These are phyloP conservation scores for Penicillium fimorum DNA, from an alignment of 495 filamentous ascomycete genomes.

Conservation along the genomic window DNA sequence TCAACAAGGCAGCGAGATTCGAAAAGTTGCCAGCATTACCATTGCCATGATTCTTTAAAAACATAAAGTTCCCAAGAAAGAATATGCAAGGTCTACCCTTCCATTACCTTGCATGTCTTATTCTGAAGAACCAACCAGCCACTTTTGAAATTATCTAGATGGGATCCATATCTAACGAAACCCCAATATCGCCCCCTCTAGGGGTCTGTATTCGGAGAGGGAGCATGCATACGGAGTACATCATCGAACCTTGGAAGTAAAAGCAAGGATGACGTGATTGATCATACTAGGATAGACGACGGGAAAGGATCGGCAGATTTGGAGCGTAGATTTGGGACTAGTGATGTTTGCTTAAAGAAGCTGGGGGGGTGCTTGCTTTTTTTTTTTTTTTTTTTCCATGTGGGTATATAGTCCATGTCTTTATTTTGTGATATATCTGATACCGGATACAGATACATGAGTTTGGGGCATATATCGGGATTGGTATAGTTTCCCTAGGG, in stretches of 20 bases:
- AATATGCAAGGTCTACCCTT: neutral
- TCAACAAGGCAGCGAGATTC: neutral
- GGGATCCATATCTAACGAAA: neutral
- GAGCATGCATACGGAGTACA: slow-evolving; percentile 1
- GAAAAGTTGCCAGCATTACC: neutral
- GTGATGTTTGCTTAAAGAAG: neutral
- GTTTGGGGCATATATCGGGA: neutral
- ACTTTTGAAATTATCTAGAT: neutral
- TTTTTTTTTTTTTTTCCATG: neutral
- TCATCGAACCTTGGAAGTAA: neutral
- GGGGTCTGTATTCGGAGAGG: neutral
- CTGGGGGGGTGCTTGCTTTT: neutral
- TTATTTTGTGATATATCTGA: slow-evolving; percentile 1
- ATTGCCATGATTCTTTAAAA: neutral
- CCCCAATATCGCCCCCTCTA: neutral
- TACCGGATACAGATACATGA: neutral
- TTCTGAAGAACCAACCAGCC: neutral
- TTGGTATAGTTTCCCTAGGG: neutral
- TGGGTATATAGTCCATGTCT: neutral
- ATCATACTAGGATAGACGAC: neutral
- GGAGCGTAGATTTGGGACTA: neutral
- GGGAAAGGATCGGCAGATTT: neutral
- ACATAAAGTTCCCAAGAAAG: neutral
- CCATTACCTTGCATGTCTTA: too few relatives aligned
- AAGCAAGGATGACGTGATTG: neutral